Base-by-base conservation (phyloP, 768 basidiomycete species). In the Hypsizygus marmoreus region DNA sequence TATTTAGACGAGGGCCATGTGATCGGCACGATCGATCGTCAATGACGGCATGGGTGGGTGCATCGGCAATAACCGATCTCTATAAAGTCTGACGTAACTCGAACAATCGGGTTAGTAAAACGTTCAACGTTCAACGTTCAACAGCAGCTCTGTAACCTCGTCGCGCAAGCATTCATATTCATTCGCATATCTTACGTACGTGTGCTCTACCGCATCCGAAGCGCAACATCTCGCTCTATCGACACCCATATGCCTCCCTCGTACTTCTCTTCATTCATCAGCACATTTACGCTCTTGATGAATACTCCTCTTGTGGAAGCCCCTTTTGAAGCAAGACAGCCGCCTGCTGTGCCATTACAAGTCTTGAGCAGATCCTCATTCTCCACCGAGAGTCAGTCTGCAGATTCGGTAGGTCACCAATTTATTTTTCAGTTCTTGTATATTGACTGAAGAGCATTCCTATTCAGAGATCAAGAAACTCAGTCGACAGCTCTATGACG, bases 241-340 rank as follows among this genome's bases (percentile, higher is more conserved):
- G 29, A 30, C 22, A 40, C 19, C 33, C 14, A 41, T 14, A 54
- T 56, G 40, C 51, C 48, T 35, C 55, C 60, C 6, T 48, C 50
- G 11, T 55, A 49, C 43, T 25, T 66, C 19, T 46, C 59, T 3
- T 57, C 55, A 10, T 26, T 66, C 28, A 40, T 56, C 4, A 53
- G 60, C 33, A 56, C 62, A n/a, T 64, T 68, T 50, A 64, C 60
- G 5, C 49, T 65, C 17, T 60, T 72, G 51, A 36, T 65, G 20
- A 68, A 71, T 39, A 69, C 70, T 12, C 68, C 70, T 0, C 53
- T 73, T 4, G 61, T 65, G 9, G 67, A 68, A 29, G 53, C 56
- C 24, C 56, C 65, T 17, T 46, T 56, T 7, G 35, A 42, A 4
- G 53, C 36, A 1, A 20, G 35, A n/a, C 13, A 34, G 5, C 55